Conservation (phyloP, 2,329 filamentous ascomycete genomes). For the Myrmaecium sp. region DNA sequence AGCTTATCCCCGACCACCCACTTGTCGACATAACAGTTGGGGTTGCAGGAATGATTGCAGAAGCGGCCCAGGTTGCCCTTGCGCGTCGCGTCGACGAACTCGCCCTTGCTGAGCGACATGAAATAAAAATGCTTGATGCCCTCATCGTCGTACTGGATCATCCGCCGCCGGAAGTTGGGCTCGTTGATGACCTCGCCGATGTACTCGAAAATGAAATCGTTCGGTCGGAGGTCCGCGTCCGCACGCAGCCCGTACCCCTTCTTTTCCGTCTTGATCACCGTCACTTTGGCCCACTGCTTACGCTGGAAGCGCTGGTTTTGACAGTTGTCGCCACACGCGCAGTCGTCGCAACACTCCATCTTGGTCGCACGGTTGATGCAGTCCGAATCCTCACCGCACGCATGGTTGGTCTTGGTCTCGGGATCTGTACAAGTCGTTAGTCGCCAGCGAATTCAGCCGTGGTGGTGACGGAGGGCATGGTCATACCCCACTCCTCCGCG, state of each 20-base stretch:
- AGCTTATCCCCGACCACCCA: slow-evolving; percentile 96
- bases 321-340: slow-evolving; percentile 73
- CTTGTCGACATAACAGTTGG: slow-evolving; percentile 98
- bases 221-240: slow-evolving; percentile 55
- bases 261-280: slow-evolving; percentile 94
- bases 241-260: slow-evolving; percentile 88
- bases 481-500: slow-evolving; percentile 82
- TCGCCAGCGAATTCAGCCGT: slow-evolving; percentile 5
- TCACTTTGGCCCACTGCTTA: slow-evolving; percentile 76
- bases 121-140: slow-evolving; percentile 99
- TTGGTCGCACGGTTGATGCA: slow-evolving; percentile 98
- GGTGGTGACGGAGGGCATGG: slow-evolving; percentile 5
- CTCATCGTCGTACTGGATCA: slow-evolving; percentile 85
- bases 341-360: slow-evolving; percentile 83
- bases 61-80: slow-evolving; percentile 92
- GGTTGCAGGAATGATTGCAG: slow-evolving; percentile 98
- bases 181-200: slow-evolving; percentile 98
- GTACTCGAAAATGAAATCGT: slow-evolving; percentile 96
- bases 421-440: slow-evolving; percentile 29
- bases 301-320: slow-evolving; percentile 91
- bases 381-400: slow-evolving; percentile 90
- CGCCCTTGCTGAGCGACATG: slow-evolving; percentile 92
- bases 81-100: slow-evolving; percentile 95
- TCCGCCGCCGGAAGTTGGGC: slow-evolving; percentile 70
- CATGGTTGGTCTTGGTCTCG: slow-evolving; percentile 45